Conservation (phyloP, 1,139 yeast genomes). For the Lipomyces yarrowii region DNA sequence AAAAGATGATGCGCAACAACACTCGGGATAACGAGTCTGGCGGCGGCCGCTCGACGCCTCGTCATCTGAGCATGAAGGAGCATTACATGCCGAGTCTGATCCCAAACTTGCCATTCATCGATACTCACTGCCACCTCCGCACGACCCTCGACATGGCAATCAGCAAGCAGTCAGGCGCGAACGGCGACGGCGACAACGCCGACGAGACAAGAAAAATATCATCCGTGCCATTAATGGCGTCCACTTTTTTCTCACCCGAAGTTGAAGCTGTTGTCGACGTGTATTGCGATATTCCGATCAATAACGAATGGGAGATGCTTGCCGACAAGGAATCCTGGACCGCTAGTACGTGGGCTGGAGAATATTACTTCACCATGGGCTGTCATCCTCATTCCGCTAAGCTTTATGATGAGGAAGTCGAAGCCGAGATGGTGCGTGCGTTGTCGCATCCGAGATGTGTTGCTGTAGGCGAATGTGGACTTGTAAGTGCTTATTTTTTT, state of each 20-base stretch:
- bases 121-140: slow-evolving; percentile 25
- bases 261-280: slow-evolving; percentile 24
- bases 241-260: slow-evolving; percentile 17
- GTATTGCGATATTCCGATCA: slow-evolving; percentile 25
- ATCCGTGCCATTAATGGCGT: slow-evolving; percentile 11
- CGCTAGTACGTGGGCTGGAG: slow-evolving; percentile 13
- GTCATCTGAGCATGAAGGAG: not conserved
- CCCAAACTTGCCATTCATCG: slow-evolving; percentile 10
- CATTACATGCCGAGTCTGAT: not conserved
- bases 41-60: not conserved
- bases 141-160: slow-evolving; percentile 23
- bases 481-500: too few relatives aligned
- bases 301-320: slow-evolving; percentile 13
- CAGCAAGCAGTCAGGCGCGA: too few relatives aligned
- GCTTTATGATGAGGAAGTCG: slow-evolving; percentile 11
- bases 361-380: slow-evolving; percentile 27
- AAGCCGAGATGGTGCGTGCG: slow-evolving; percentile 20
- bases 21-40: not conserved
- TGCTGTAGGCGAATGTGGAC: slow-evolving; percentile 29
- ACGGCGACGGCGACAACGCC: too few relatives aligned
- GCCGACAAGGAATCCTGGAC: slow-evolving; percentile 7
- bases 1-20: not conserved
- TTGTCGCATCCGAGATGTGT: slow-evolving; percentile 23
- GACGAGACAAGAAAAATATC: not conserved
- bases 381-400: slow-evolving; percentile 26